A percentile compares a stretch with the other conserved stretches of the same genome.
phyloP scores from a whole-genome alignment of 1,284 basidiomycete species.

The Phylloporus sp. region DNA sequence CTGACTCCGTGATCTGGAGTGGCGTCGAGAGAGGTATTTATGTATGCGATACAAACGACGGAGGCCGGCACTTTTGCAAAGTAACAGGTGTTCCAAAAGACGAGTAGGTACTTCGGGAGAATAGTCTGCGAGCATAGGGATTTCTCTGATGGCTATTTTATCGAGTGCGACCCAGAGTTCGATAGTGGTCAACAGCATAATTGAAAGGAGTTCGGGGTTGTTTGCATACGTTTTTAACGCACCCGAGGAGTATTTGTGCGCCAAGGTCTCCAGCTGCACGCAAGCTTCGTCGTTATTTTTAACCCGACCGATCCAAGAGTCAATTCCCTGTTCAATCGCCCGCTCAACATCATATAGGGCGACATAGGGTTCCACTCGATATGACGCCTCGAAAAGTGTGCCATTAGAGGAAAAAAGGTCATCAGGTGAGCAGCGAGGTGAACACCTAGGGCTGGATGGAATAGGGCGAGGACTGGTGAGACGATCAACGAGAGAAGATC shows the following conservation, averaged over 20 bases:
- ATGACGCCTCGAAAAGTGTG: constrained; percentile 17
- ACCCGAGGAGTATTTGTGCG: constrained; percentile 35
- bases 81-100: constrained; percentile 50
- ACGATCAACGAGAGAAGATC: constrained; percentile 16
- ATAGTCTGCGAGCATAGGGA: constrained; percentile 51
- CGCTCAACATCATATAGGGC: constrained; percentile 44
- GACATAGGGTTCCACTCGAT: constrained; percentile 21
- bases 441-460: constrained; percentile 21
- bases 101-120: constrained; percentile 51
- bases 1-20: constrained; percentile 17
- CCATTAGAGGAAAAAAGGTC: constrained; percentile 18
- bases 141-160: constrained; percentile 39
- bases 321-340: constrained; percentile 35
- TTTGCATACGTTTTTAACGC: constrained; percentile 37
- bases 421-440: constrained; percentile 14
- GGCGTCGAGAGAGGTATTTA: constrained; percentile 40
- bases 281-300: constrained; percentile 10
- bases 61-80: constrained; percentile 41
- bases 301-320: constrained; percentile 37
- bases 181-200: constrained; percentile 51
- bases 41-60: constrained; percentile 36
- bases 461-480: not conserved
- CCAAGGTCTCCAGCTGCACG: constrained; percentile 29
- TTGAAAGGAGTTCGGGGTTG: constrained; percentile 51
- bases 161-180: constrained; percentile 57